Evolutionary conservation across 805 yeast species (phyloP), one percentile per base, ranked within the genome.

Genomic region (Sugiyamaella americana): DNA sequence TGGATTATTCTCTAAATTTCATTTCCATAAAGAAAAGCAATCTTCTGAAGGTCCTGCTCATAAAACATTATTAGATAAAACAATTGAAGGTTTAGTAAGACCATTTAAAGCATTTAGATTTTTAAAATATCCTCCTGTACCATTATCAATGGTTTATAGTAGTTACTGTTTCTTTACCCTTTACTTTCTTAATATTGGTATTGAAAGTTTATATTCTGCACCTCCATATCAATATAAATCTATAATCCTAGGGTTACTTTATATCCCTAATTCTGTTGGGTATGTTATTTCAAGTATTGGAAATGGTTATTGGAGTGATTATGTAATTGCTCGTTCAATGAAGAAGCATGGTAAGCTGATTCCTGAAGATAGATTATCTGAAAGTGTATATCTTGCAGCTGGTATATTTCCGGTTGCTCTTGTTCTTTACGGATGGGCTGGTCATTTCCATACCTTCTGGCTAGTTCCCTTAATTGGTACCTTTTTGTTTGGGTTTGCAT

Each of bases 241-340:
- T 0, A 64, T 85, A 41, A 71, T 80, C 47, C 74, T 82, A 41
- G 96, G 96, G 29, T 69, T 87, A 22, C 72, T 84, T 47, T 87
- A 85, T 66, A 79, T 87, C 29, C 95, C 96, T 32, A 87, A 87
- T 62, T 85, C 95, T 0, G 75, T 85, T 21, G 77, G 89, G 0
- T 87, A 86, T 58, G 64, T 87, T 32, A 54, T 82, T 40, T 91
- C 94, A 0, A 81, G 91, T 0, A 65, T 87, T n/a, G 70, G 76
- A 51, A 94, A 94, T 32, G 96, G 96, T 2, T 72, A 72, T 51
- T 87, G 91, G 84, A 80, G 79, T 44, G 96, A 87, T 61, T 60
- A 66, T 39, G 65, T 85, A 37, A 62, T 85, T 32, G 69, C 67
- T 39, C 69, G 76, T 41, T 79, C 78, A 42, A 71, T 73, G 45